phyloP scores from a whole-genome alignment of 2,329 filamentous ascomycete genomes.

The Cryphonectria nitschkei region DNA sequence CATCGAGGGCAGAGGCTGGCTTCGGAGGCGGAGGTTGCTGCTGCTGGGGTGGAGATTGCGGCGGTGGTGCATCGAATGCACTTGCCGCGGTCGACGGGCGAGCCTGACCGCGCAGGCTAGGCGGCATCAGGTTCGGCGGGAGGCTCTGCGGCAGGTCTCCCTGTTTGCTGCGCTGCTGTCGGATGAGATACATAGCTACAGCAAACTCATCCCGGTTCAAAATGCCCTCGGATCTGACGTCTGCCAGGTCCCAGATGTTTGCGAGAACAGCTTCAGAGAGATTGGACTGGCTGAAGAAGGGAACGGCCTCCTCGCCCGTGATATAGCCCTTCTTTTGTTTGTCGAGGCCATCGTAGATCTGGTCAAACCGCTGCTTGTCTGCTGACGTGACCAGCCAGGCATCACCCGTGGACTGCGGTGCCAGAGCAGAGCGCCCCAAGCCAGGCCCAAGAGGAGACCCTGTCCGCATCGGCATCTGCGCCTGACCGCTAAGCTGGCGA shows the following conservation, averaged over 20 bases:
- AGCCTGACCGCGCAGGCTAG: slow-evolving; percentile 73
- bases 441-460: slow-evolving; percentile 55
- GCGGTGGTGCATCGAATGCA: slow-evolving; percentile 54
- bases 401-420: slow-evolving; percentile 55
- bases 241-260: slow-evolving; percentile 95
- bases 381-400: slow-evolving; percentile 77
- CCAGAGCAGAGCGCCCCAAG: slow-evolving; percentile 47
- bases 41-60: slow-evolving; percentile 45
- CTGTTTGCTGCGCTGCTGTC: slow-evolving; percentile 79
- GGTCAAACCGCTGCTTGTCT: slow-evolving; percentile 88
- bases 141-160: slow-evolving; percentile 75
- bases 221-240: slow-evolving; percentile 87
- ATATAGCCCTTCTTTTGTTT: slow-evolving; percentile 80
- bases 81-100: slow-evolving; percentile 52
- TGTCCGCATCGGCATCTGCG: slow-evolving; percentile 64
- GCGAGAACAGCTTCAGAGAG: slow-evolving; percentile 87
- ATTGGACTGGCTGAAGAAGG: slow-evolving; percentile 91
- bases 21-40: slow-evolving; percentile 43
- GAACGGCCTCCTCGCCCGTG: slow-evolving; percentile 90
- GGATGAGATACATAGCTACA: slow-evolving; percentile 95
- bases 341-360: slow-evolving; percentile 83
- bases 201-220: slow-evolving; percentile 90
- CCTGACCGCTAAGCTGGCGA: slow-evolving; percentile 75
- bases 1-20: slow-evolving; percentile 76
- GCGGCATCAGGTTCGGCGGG: slow-evolving; percentile 81